Evolutionary conservation across 1,139 yeast genomes (phyloP), one percentile per base, ranked within the genome.

Genomic region (Meyerozyma smithsonii): DNA sequence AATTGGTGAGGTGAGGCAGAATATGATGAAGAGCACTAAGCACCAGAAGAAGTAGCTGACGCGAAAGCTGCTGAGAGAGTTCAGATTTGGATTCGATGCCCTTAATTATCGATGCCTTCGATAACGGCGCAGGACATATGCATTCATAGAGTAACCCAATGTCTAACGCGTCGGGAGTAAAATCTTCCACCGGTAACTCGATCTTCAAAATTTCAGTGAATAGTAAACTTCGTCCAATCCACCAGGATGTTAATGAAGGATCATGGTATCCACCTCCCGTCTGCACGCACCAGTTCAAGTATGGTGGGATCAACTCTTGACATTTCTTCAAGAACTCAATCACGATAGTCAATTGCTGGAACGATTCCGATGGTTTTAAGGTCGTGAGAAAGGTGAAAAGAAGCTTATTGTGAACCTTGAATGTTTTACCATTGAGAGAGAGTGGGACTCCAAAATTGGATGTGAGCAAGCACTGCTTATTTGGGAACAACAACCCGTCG

Each of bases 331-430:
- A 62, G 14, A 84, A 72, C n/a, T 63, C 57, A 8, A 78, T 54
- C 1, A 74, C 74, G 20, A 84, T 67, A 28, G 74, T 72, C 42
- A 82, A 66, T 50, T 88, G 95, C 25, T 63, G 49, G 14, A 72
- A 72, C 46, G 84, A 82, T 46, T 85, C 90, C 87, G 92, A 84
- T 0, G 97, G 95, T 52, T 85, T 87, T 47, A 90, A 66, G 19
- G 72, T 66, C 8, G 80, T 79, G 18, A 88, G 55, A 7, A 88
- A 61, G 2, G 81, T 73, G 50, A 79, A 80, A 4, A 89, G 59
- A 28, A 84, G 66, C 51, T 82, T 82, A 57, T 90, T 90, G 50
- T 81, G 72, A 26, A 84, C 66, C 47, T 66, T 75, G 61, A 80
- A 84, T 4, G 63, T 61, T 39, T 65, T 69, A 38, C 71, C 72